These are phyloP conservation scores for Hymenoscyphus repandus DNA, from an alignment of 2,329 filamentous ascomycete species.

Conservation along the genomic window DNA sequence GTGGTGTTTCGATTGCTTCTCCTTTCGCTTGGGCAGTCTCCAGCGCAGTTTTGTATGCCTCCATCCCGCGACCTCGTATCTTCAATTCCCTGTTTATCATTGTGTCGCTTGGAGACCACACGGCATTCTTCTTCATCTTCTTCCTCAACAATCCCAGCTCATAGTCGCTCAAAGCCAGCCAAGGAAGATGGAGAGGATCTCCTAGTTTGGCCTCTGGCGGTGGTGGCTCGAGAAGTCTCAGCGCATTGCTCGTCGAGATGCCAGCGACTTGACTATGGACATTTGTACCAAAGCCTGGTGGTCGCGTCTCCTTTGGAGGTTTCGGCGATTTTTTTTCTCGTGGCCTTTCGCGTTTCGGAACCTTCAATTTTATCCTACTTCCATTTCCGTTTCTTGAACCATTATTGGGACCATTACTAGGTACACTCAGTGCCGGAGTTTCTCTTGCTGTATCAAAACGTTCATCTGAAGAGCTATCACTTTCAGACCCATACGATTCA, in stretches of 20 bases:
- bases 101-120: constrained; percentile 78
- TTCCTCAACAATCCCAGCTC: constrained; percentile 68
- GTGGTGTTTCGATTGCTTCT: constrained; percentile 47
- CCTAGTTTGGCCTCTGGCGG: constrained; percentile 55
- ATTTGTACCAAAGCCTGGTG: constrained; percentile 31
- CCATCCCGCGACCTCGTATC: constrained; percentile 60
- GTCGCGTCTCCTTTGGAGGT: constrained; percentile 25
- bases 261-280: constrained; percentile 32
- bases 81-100: constrained; percentile 80
- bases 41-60: constrained; percentile 57
- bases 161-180: constrained; percentile 60
- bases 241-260: constrained; percentile 33
- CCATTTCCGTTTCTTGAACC: neutral
- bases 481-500: constrained; percentile 43
- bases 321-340: constrained; percentile 19
- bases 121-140: constrained; percentile 87
- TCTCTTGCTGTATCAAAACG: constrained; percentile 31
- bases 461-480: constrained; percentile 24
- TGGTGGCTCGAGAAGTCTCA: constrained; percentile 45
- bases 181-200: constrained; percentile 52
- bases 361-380: constrained; percentile 28
- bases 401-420: neutral
- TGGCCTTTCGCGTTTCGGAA: constrained; percentile 21
- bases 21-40: constrained; percentile 62
- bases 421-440: constrained; percentile 20